phyloP scores from a whole-genome alignment of 768 basidiomycete species.

The Mycena belliarum region DNA sequence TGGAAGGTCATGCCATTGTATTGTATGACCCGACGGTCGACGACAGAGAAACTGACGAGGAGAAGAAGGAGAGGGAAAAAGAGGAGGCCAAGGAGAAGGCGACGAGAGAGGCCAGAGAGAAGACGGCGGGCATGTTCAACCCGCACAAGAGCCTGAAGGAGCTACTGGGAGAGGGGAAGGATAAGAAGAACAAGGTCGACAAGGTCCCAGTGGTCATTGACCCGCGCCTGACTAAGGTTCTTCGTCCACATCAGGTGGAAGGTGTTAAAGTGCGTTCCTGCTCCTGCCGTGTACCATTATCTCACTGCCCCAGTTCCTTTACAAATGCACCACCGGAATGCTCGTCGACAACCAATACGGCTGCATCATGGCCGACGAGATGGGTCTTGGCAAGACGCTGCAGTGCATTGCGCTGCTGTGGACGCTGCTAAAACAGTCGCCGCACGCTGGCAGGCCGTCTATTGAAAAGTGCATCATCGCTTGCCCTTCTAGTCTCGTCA shows the following conservation, averaged over 20 bases:
- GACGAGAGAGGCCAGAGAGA: constrained; percentile 64
- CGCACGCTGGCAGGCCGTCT: constrained; percentile 78
- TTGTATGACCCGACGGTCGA: constrained; percentile 96
- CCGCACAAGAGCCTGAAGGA: constrained; percentile 90
- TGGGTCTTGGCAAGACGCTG: constrained; percentile 90
- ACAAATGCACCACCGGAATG: constrained; percentile 93
- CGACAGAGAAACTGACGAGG: constrained; percentile 87
- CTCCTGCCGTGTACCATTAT: constrained; percentile 3
- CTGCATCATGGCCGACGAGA: constrained; percentile 99
- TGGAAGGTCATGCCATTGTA: constrained; percentile 97
- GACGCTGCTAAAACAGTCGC: constrained; percentile 95
- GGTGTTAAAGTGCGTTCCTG: constrained; percentile 82
- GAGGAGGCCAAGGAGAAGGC: constrained; percentile 69
- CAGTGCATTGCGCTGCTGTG: constrained; percentile 96
- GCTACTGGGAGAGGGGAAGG: constrained; percentile 70
- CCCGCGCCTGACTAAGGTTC: constrained; percentile 79
- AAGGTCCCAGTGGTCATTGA: constrained; percentile 99
- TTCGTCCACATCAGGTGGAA: constrained; percentile 97
- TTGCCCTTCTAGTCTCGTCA: constrained; percentile 94
- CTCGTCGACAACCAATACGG: constrained; percentile 87
- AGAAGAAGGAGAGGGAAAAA: constrained; percentile 70
- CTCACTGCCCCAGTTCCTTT: constrained; percentile 71
- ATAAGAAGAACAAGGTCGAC: constrained; percentile 59
- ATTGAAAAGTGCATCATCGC: constrained; percentile 98
- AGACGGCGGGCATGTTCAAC: constrained; percentile 74